These are phyloP conservation scores for Candida khao-thaluensis DNA, from an alignment of 805 yeast species.

Conservation along the genomic window DNA sequence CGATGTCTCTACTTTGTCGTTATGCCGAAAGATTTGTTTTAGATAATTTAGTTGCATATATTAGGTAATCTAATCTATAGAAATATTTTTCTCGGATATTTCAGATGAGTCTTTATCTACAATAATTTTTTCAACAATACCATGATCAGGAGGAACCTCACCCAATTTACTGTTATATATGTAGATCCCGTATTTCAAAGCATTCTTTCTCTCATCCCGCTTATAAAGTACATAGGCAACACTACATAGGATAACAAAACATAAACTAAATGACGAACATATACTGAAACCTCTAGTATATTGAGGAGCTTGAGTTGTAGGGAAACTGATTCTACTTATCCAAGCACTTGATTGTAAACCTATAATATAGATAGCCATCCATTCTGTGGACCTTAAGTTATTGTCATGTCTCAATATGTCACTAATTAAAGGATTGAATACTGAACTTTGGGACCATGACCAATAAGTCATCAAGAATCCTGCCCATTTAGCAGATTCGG, in stretches of 20 bases:
- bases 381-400: slow-evolving; percentile 22
- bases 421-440: slow-evolving; percentile 20
- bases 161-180: slow-evolving; percentile 41
- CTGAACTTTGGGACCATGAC: slow-evolving; percentile 23
- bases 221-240: slow-evolving; percentile 44
- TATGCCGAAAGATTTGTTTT: too few species aligned
- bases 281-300: slow-evolving; percentile 49
- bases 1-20: too few species aligned
- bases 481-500: slow-evolving; percentile 22
- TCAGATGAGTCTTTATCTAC: too few species aligned
- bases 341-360: slow-evolving; percentile 32
- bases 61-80: too few species aligned
- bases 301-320: slow-evolving; percentile 52
- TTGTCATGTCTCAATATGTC: slow-evolving; percentile 22
- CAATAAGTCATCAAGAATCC: slow-evolving; percentile 19
- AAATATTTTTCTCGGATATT: too few species aligned
- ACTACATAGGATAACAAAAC: slow-evolving; percentile 20
- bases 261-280: slow-evolving; percentile 40
- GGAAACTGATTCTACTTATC: slow-evolving; percentile 39
- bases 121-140: too few species aligned
- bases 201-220: slow-evolving; percentile 47
- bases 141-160: too few species aligned
- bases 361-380: slow-evolving; percentile 18
- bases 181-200: slow-evolving; percentile 49
- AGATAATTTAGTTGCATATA: too few species aligned